Base-by-base conservation (phyloP, 1,139 yeast species). In the Diutina scorzettiae region DNA sequence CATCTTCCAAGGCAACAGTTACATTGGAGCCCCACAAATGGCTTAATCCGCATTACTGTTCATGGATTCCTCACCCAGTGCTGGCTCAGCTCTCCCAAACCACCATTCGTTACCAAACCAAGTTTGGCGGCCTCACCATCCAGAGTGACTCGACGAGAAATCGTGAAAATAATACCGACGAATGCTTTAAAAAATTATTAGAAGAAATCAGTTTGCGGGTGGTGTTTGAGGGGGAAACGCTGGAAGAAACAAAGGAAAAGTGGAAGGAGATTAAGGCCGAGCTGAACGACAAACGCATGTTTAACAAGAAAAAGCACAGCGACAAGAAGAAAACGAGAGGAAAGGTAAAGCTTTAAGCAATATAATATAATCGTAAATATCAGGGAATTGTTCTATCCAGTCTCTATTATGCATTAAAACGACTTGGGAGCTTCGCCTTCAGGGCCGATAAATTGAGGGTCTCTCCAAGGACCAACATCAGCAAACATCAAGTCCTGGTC, bases 391-490 rank as follows among this genome's bases (percentile, higher is more conserved):
- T 24, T 24, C 27, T 24, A 24, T 24, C 27, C 27, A 7, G 34
- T 32, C n/a, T n/a, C 37, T 32, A 32, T 32, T 9, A 32, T 32
- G 37, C 37, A 23, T 34, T 34, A 34, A 47, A 62, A 63, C 43
- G 80, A 71, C 59, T 72, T 73, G 55, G 91, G 91, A 45, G 87
- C 87, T 61, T 80, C 86, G 49, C 91, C 91, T 64, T 82, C 93
- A 44, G 89, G 87, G 21, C 93, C 93, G 55, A 87, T 79, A 63
- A 58, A 89, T 62, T 81, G 54, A 20, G 81, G 69, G 49, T 89
- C 93, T 72, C 96, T 84, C 98, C 98, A 91, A 48, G 98, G 98
- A 50, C 98, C 98, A 50, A 81, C 71, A 59, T 91, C 98, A 42
- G 93, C 79, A 55, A 91, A 69, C 63, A 81, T 85, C 49, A 91